Percentiles rank a stretch among this genome's conserved stretches.
phyloP scores from a whole-genome alignment of 352 stramenopile genomes.

The Phytophthora pini region DNA sequence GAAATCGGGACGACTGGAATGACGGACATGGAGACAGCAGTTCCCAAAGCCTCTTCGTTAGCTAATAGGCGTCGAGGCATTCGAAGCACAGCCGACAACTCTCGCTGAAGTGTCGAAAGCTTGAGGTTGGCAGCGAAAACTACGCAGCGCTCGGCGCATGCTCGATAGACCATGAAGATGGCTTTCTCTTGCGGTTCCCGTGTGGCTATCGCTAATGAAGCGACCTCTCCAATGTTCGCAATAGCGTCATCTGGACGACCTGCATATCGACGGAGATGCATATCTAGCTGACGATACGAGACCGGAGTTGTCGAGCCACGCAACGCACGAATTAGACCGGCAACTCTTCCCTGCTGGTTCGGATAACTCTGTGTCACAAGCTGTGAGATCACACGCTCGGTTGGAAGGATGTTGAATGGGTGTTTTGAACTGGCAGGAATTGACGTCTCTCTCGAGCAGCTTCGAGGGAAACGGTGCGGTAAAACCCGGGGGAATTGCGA shows the following conservation, averaged over 20 bases:
- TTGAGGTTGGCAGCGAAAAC: constrained; percentile 67
- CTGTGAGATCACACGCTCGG: constrained; percentile 53
- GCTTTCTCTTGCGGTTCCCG: constrained; percentile 52
- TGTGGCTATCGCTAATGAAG: constrained; percentile 54
- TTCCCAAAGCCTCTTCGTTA: constrained; percentile 14
- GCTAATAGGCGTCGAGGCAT: constrained; percentile 20
- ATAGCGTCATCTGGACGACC: constrained; percentile 76
- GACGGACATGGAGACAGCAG: background rate
- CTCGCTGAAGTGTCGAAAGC: constrained; percentile 52
- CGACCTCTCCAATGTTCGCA: constrained; percentile 58
- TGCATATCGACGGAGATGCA: constrained; percentile 73
- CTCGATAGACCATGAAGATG: constrained; percentile 49
- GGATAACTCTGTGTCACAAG: constrained; percentile 68
- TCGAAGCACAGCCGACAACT: constrained; percentile 54
- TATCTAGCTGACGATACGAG: constrained; percentile 76
- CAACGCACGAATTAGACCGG: constrained; percentile 58
- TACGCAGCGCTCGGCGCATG: constrained; percentile 59
- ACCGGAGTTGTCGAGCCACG: constrained; percentile 61
- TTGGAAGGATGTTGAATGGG: constrained; percentile 68
- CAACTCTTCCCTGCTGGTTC: constrained; percentile 74
- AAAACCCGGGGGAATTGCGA: constrained; percentile 29
- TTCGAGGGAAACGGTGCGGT: constrained; percentile 45
- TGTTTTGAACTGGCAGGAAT: constrained; percentile 50
- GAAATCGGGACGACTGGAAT: constrained; percentile 37
- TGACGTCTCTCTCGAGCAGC: constrained; percentile 23